phyloP scores from a whole-genome alignment of 208 protist species.

The Acanthamoeba castellanii region DNA sequence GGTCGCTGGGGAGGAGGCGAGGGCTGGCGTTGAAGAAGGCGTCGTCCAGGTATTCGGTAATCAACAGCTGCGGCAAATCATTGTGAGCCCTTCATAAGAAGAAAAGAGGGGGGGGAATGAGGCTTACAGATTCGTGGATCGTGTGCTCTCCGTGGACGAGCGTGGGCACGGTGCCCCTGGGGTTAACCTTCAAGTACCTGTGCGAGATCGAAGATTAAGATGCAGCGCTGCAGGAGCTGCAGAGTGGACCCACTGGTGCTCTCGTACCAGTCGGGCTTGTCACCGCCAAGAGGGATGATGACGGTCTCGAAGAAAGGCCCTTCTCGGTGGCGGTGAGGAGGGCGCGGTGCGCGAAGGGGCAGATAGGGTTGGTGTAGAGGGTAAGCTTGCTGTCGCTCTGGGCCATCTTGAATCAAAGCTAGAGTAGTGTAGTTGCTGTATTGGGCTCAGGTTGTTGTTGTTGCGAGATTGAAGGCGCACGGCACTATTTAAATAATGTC shows the following conservation, averaged over 20 bases:
- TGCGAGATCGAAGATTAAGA: not conserved
- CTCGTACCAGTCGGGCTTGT: constrained; percentile 64
- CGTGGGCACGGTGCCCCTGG: constrained; percentile 54
- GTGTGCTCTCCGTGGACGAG: constrained; percentile 42
- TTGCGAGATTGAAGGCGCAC: not conserved
- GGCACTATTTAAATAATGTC: too few relatives aligned
- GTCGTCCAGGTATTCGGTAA: constrained; percentile 57
- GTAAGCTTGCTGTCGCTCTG: constrained; percentile 31
- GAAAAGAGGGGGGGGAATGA: not conserved
- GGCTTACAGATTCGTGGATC: constrained; percentile 52
- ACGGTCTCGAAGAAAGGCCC: constrained; percentile 34
- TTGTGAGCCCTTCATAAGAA: not conserved
- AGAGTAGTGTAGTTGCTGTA: not conserved
- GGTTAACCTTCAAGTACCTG: constrained; percentile 61
- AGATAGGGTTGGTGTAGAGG: constrained; percentile 71
- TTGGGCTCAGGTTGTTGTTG: not conserved
- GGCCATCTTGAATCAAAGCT: not conserved
- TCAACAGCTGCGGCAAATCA: constrained; percentile 6
- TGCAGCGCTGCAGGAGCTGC: not conserved
- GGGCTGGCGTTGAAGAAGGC: constrained; percentile 11
- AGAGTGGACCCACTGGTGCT: not conserved
- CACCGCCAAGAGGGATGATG: constrained; percentile 14
- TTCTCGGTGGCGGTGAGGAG: constrained; percentile 44
- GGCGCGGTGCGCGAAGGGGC: constrained; percentile 68
- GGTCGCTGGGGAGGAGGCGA: not conserved